Base-by-base conservation (phyloP, 2,329 filamentous ascomycete species). In the Samsoniella hepiali region DNA sequence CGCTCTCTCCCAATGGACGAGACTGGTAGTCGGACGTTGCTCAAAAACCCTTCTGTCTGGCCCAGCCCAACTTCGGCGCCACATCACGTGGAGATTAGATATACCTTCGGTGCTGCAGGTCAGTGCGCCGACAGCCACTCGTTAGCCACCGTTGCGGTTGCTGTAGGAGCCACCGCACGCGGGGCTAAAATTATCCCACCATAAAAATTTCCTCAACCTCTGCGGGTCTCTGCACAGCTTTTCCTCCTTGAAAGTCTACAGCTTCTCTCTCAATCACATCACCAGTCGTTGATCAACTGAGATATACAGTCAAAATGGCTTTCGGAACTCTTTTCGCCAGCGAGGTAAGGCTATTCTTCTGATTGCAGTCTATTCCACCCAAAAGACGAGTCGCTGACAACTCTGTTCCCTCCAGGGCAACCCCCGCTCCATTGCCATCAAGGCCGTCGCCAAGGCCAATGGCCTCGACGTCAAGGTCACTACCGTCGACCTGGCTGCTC, bases 261-360 rank as follows among this genome's bases (percentile, higher is more conserved):
- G 57, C 68, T 67, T 66, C 67, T 68, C 65, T 69, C 67, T 64
- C 62, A 66, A 64, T 65, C 66, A 68, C 69, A 67, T 69, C 65
- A 68, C 62, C 63, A 63, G 68, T 66, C 67, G 66, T 68, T 62
- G 60, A 64, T 63, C 70, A 67, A 68, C 69, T 51, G 63, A 64
- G 65, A 71, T 65, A 68, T 68, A 69, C 73, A 75, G 74, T 77
- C 83, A 91, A 86, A 79, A 96, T 96, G 90, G 85, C 91, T 77
- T 98, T 99, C 87, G 95, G 95, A 83, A 99, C 96, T 85, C 88
- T 99, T 76, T 98, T 95, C 88, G 91, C 90, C 78, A 87, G 86
- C 79, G 78, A 86, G 82, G 94, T 96, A 88, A 72, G 79, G 58
- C 65, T 27, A 61, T 9, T 9, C 22, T 2, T 27, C 4, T 13